Evolutionary conservation across 148 eudicot genomes (phyloP), one percentile per base, ranked within the genome.

Genomic region (Euryodendron excelsum): DNA sequence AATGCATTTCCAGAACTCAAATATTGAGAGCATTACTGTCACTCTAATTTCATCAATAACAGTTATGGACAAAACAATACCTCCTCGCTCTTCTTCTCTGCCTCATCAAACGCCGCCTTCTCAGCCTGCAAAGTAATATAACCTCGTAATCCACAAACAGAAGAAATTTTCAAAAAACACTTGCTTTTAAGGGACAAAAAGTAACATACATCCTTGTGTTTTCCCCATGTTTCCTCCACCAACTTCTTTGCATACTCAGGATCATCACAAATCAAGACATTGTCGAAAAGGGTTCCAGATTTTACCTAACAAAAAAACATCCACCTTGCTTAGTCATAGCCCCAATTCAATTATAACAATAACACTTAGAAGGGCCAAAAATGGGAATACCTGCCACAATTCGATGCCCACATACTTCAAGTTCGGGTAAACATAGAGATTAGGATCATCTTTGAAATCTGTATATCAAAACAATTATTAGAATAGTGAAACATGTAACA

Each of bases 201-300:
- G 7, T 44, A 53, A 83, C 93, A 55, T 89, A 95, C 98, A 86
- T 95, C 98, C 86, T 95, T 95, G 10, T 89, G 94, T 78, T 93
- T 95, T 78, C 88, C 98, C 99, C 99, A 95, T 74, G 99, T 95
- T 78, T 95, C 96, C 81, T 93, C 98, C 5, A 91, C 98, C 68
- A 93, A 55, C 77, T 91, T 86, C 86, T 87, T 84, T 9, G 99
- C 98, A 73, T 95, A 93, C 66, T 93, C 99, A 6, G 98, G 92
- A 79, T 95, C 99, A 77, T 95, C 98, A 78, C 81, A 76, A 65
- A 93, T 81, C 92, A 95, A 89, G 72, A 95, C 88, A 80, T 95
- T 95, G 97, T 95, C 98, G 81, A 95, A 93, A 76, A 95, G 86
- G 69, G 98, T 95, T 78, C 99, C 99, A 79, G 99, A 93, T 82